Base-by-base conservation (phyloP, 2,329 filamentous ascomycete species). In the Alternaria consortialis region DNA sequence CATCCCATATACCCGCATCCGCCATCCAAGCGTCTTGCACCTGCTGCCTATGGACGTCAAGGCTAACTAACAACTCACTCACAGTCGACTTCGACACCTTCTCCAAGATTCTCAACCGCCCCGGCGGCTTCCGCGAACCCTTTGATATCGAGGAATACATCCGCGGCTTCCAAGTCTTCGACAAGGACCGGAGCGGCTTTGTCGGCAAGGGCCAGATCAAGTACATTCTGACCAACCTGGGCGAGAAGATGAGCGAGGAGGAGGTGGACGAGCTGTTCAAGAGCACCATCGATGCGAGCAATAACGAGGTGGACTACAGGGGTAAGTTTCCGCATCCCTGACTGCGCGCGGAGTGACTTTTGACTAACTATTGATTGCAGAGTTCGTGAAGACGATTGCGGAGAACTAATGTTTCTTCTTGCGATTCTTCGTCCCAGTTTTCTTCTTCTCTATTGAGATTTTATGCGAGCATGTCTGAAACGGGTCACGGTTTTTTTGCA, bases 201-300 rank as follows among this genome's bases (percentile, higher is more conserved):
- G 98, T 99, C 79, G 95, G 94, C 58, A 94, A 98, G 67, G 95
- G 95, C 60, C 95, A 99, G 84, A 87, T 99, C 80, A 92, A 97
- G 83, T 99, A 99, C 84, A 94, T 99, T 79, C 83, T 99, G 76
- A 99, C 95, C 58, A 98, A 98, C 80, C 83, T 99, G 74, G 95
- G 95, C 74, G 95, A 99, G 90, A 98, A 98, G 87, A 97, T 99
- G 93, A 92, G 91, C 64, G 94, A 99, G 74, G 95, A 98, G 67
- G 95, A 99, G 85, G 95, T 99, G 50, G 94, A 98, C 80, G 95
- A 99, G 86, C 87, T 99, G 77, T 89, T 99, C 80, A 99, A 98
- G 89, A 74, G 70, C 66, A 93, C 94, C 0, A 94, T 98, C 68
- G 95, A 99, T 79, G 97, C 94, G 63, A 95, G 91, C 82, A 94